Evolutionary conservation across 495 filamentous ascomycete species (phyloP), one percentile per base, ranked within the genome.

Genomic region (Trichoderma gamsii): DNA sequence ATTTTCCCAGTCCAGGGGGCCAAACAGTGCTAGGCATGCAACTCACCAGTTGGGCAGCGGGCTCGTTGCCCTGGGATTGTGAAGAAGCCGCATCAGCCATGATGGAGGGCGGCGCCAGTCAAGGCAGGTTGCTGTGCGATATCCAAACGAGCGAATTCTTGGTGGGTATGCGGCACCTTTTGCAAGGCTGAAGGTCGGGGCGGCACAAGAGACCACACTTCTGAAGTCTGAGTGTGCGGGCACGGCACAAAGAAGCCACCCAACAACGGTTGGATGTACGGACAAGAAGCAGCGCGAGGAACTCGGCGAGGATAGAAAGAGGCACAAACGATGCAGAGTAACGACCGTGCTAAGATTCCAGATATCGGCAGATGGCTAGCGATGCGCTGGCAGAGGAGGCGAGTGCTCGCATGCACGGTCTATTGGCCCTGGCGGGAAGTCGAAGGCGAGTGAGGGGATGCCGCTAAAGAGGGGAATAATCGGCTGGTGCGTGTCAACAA

Each of bases 361-460:
- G 12, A 61, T 61, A 27, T 61, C 12, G 27, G 56, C 56, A 32
- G 56, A 32, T 21, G 56, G 32, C 25, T 52, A 29, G 56, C 56
- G 11, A 32, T 61, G 56, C 56, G 56, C n/a, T 61, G 56, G 56
- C 56, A 61, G 27, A 56, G 18, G 25, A 32, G 56, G 56, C 56
- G 56, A 61, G 27, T 61, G 56, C 56, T 61, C 56, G 56, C 56
- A 61, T 61, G 56, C 56, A 61, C 56, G 12, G 56, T 27, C 56
- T 27, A 61, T 61, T 61, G 56, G 56, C 27, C 15, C 56, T 25
- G 27, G 56, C 56, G 56, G 27, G 56, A 38, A 25, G 56, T 61
- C 56, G 56, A 32, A 61, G 56, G 56, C 56, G 56, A 61, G 56
- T 61, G 56, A 61, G 56, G 56, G 56, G 56, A 61, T 25, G 51